These are phyloP conservation scores for Psilocybe tampanensis DNA, from an alignment of 768 basidiomycete species.

Conservation along the genomic window DNA sequence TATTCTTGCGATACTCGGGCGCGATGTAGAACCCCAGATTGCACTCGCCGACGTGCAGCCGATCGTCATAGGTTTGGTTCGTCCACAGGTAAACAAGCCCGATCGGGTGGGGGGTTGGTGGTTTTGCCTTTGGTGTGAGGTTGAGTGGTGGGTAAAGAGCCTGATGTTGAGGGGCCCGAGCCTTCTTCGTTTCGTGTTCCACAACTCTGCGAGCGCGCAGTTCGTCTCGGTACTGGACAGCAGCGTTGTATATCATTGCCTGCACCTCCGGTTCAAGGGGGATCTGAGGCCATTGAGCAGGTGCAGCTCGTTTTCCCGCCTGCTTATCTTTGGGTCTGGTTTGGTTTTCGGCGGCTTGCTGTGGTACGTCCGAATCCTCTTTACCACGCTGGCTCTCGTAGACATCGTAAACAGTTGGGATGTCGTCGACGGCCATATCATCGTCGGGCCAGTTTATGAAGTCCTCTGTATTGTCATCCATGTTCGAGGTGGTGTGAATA, in stretches of 20 bases:
- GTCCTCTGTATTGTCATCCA: constrained; percentile 5
- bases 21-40: constrained; percentile 58
- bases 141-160: not conserved
- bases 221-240: constrained; percentile 9
- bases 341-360: constrained; percentile 2
- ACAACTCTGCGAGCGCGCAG: constrained; percentile 3
- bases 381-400: not conserved
- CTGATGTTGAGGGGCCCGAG: not conserved
- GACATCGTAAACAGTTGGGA: not conserved
- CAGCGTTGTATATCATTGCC: constrained; percentile 16
- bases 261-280: not conserved
- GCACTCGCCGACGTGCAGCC: constrained; percentile 43
- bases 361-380: constrained; percentile 19
- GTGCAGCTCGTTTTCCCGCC: too few relatives aligned
- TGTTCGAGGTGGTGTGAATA: not conserved
- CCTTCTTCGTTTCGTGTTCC: constrained; percentile 10
- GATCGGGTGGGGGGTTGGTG: constrained; percentile 25
- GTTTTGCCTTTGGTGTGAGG: not conserved
- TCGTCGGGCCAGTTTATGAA: constrained; percentile 27
- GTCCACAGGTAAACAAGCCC: constrained; percentile 47
- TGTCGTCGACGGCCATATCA: constrained; percentile 4
- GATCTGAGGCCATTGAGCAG: too few relatives aligned
- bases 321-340: constrained; percentile 11
- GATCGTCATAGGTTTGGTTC: constrained; percentile 30
- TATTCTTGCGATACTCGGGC: constrained; percentile 35